Conservation (phyloP, 331 rosid genomes). For the Prunus yedoensis region DNA sequence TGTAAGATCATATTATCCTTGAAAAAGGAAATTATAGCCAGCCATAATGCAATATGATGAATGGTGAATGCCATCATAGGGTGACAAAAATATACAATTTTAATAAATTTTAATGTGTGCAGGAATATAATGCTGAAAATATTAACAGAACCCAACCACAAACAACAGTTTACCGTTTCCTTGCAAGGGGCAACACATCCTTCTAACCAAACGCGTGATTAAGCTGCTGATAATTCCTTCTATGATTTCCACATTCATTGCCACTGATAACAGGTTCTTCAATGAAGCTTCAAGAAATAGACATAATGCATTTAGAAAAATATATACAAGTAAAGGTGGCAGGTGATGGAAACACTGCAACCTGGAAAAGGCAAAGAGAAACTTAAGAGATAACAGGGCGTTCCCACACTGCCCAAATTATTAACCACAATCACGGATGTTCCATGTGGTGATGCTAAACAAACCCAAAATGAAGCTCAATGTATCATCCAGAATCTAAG, state of each 20-base stretch:
- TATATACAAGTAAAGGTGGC: conserved; percentile 5
- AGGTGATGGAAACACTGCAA: conserved; percentile 11
- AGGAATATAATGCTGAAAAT: background rate
- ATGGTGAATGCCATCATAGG: background rate
- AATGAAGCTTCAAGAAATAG: conserved; percentile 55
- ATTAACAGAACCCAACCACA: conserved; percentile 17
- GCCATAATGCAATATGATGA: background rate
- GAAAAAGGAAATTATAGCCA: conserved; percentile 10
- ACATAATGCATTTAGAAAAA: conserved; percentile 6
- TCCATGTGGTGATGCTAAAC: background rate
- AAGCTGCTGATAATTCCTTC: conserved; percentile 72
- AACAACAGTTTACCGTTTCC: conserved; percentile 55
- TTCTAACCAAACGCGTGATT: conserved; percentile 59
- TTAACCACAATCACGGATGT: background rate
- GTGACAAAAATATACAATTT: background rate
- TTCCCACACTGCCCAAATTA: background rate
- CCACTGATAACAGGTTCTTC: conserved; percentile 52
- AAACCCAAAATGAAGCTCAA: background rate
- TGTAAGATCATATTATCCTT: background rate
- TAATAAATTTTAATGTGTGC: background rate
- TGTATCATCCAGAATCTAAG: background rate
- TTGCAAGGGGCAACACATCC: conserved; percentile 53
- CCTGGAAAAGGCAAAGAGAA: background rate
- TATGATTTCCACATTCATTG: conserved; percentile 52
- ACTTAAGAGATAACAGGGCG: background rate